phyloP scores from a whole-genome alignment of 2,329 filamentous ascomycete species.

The Periconia sp. region DNA sequence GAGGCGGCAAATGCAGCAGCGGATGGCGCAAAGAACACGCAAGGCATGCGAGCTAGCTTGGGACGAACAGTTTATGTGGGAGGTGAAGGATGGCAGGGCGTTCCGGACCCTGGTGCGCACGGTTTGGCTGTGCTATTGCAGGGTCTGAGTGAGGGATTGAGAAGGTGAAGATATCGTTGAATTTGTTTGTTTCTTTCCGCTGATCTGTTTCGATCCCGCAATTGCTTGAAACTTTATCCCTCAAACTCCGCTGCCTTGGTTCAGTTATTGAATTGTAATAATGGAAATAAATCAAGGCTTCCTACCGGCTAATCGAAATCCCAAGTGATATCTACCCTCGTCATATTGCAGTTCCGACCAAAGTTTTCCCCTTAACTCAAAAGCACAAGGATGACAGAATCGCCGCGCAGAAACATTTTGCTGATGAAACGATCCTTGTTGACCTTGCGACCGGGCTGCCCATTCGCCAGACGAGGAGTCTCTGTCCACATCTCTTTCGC shows the following conservation, averaged over 20 bases:
- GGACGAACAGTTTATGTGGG: conserved; percentile 84
- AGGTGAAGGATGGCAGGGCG: conserved; percentile 69
- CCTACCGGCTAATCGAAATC: conserved; percentile 11
- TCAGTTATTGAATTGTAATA: conserved; percentile 4
- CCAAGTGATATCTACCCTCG: conserved; percentile 8
- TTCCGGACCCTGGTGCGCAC: conserved; percentile 72
- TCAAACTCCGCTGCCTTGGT: conserved; percentile 26
- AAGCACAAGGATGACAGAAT: conserved; percentile 84
- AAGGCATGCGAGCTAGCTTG: conserved; percentile 87
- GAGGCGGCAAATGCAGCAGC: conserved; percentile 75
- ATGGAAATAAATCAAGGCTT: background rate
- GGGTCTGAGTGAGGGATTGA: conserved; percentile 66
- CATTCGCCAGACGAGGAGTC: conserved; percentile 76
- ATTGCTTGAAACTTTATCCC: conserved; percentile 37
- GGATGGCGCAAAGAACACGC: conserved; percentile 78
- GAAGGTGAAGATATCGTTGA: conserved; percentile 34
- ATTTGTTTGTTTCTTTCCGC: conserved; percentile 7
- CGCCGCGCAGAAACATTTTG: conserved; percentile 92
- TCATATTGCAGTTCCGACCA: conserved; percentile 2
- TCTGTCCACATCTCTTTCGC: conserved; percentile 99
- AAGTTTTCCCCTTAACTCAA: conserved; percentile 61
- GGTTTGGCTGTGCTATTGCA: conserved; percentile 85
- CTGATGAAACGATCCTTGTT: conserved; percentile 99
- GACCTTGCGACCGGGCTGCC: conserved; percentile 85
- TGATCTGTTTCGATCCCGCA: conserved; percentile 21